These are phyloP conservation scores for Podaxis carcinomalis DNA, from an alignment of 768 basidiomycete species.

Conservation along the genomic window DNA sequence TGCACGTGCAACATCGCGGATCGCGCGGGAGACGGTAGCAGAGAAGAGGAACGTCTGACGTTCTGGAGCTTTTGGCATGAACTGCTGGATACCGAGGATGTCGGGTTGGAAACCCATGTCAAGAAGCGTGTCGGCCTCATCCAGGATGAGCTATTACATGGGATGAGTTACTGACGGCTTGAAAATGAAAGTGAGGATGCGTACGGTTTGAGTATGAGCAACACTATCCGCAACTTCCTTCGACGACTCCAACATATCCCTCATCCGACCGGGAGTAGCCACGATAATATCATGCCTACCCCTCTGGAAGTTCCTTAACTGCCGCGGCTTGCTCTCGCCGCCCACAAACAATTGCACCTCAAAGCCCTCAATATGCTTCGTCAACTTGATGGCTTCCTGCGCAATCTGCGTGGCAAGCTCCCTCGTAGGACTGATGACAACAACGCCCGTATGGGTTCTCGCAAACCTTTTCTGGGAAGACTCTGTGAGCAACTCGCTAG, in stretches of 20 bases:
- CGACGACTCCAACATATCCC: slow-evolving; percentile 64
- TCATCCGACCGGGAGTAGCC: slow-evolving; percentile 83
- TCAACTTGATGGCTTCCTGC: slow-evolving; percentile 68
- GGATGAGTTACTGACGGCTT: not conserved
- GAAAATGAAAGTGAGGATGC: slow-evolving; percentile 19
- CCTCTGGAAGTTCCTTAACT: slow-evolving; percentile 63
- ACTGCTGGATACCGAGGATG: slow-evolving; percentile 64
- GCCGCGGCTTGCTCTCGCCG: slow-evolving; percentile 59
- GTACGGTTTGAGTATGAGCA: slow-evolving; percentile 51
- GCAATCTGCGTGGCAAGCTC: slow-evolving; percentile 91
- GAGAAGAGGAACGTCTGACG: slow-evolving; percentile 94
- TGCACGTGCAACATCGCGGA: slow-evolving; percentile 64
- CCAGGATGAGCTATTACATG: slow-evolving; percentile 67
- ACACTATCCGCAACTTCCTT: slow-evolving; percentile 51
- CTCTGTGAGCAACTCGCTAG: slow-evolving; percentile 24
- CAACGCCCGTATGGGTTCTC: slow-evolving; percentile 52
- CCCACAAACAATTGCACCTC: slow-evolving; percentile 76
- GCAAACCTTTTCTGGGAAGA: slow-evolving; percentile 35
- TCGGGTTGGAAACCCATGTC: slow-evolving; percentile 93
- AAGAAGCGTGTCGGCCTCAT: slow-evolving; percentile 88
- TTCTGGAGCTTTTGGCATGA: slow-evolving; percentile 54
- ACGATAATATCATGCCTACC: slow-evolving; percentile 79
- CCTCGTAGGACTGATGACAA: slow-evolving; percentile 87
- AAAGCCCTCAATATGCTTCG: slow-evolving; percentile 55
- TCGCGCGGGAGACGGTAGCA: slow-evolving; percentile 72